These are phyloP conservation scores for Calonectria pauciramosa DNA, from an alignment of 2,329 filamentous ascomycete genomes.

Conservation along the genomic window DNA sequence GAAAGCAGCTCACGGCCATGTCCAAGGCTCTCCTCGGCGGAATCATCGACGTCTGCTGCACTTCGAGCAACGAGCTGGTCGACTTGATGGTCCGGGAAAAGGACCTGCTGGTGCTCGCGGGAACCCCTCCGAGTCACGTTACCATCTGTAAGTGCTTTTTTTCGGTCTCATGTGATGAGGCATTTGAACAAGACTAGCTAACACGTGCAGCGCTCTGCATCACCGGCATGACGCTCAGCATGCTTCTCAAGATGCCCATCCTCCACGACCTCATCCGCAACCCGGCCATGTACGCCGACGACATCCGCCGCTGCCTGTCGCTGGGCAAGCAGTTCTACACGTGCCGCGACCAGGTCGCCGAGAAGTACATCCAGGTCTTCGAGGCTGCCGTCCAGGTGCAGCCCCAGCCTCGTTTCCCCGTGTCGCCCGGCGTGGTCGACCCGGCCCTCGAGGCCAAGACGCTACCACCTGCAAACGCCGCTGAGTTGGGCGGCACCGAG, in stretches of 20 bases:
- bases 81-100: conserved; percentile 40
- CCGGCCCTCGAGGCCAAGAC: conserved; percentile 35
- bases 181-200: background rate
- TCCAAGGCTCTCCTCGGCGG: conserved; percentile 37
- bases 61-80: conserved; percentile 41
- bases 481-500: conserved; percentile 28
- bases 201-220: conserved; percentile 37
- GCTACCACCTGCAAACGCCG: conserved; percentile 7
- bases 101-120: conserved; percentile 36
- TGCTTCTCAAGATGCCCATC: conserved; percentile 40
- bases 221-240: conserved; percentile 41
- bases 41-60: conserved; percentile 37
- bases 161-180: background rate
- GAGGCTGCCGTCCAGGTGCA: conserved; percentile 38
- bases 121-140: conserved; percentile 38
- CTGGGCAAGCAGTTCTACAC: conserved; percentile 38
- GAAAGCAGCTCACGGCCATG: conserved; percentile 28
- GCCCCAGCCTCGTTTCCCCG: conserved; percentile 24
- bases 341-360: conserved; percentile 24
- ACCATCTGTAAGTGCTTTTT: conserved; percentile 37
- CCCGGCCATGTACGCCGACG: conserved; percentile 32
- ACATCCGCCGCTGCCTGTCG: conserved; percentile 39
- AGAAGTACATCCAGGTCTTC: conserved; percentile 36
- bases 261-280: conserved; percentile 37
- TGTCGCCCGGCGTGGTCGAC: conserved; percentile 34